Base-by-base conservation (phyloP, 1,284 basidiomycete species). In the Lentinula novae-zelandiae region DNA sequence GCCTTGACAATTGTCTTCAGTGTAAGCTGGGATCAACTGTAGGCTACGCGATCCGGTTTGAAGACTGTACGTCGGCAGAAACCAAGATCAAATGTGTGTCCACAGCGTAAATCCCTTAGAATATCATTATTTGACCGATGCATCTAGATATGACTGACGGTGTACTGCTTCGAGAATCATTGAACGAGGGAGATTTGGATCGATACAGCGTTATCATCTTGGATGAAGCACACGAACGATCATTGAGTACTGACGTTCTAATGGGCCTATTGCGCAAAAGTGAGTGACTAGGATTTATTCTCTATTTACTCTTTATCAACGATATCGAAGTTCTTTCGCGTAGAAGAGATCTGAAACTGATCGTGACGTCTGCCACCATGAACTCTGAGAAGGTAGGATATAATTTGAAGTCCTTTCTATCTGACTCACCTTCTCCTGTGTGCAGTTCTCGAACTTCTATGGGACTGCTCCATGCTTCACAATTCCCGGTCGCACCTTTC, bases 311-410 rank as follows among this genome's bases (percentile, higher is more conserved):
- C 62, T 40, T 49, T 62, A 42, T 60, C 67, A 15, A 68, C 49
- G 17, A 31, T 33, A 36, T 20, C 39, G 1, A 65, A 96, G 95
- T 98, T 67, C 78, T 99, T 44, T 94, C 94, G 1, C 83, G 96
- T 6, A 79, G 96, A 64, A 81, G 95, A 63, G 96, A 99, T 72
- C 76, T 98, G 52, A 98, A 96, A 74, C 84, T 99, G 48, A 96
- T 99, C 66, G 96, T 99, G 38, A 98, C 96, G 1, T 98, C 96
- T 1, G 96, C 96, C 3, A 99, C 96, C 1, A 98, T 99, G 96
- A 98, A 99, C 70, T 92, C 96, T 0, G 95, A 97, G 60, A 98
- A 98, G 85, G 93, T 91, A 60, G 57, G 72, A 48, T 33, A 27
- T 5, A 15, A 5, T 1, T 20, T 7, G n/a, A n/a, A 7, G 17